Evolutionary conservation across 2,329 filamentous ascomycete species (phyloP).

Genomic region (Pyrenochaeta sp.): DNA sequence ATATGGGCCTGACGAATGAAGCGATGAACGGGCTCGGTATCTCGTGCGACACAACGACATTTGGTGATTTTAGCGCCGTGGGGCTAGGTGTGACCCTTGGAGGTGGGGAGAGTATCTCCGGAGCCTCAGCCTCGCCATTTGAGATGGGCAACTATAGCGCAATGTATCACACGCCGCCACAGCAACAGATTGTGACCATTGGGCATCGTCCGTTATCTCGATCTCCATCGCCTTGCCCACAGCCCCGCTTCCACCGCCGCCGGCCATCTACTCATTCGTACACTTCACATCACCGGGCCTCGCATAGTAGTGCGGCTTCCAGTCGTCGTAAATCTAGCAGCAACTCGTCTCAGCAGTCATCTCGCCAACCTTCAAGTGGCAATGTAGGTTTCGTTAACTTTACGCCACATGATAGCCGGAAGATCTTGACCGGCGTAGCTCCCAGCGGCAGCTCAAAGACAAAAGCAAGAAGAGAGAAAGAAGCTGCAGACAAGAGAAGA

Average conservation of each 20-base stretch:
- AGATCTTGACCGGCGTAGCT: conserved; percentile 88
- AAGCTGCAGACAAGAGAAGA: conserved; percentile 79
- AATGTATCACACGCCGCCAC: conserved; percentile 24
- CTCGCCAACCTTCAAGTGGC: conserved; percentile 57
- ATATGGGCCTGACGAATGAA: conserved; percentile 10
- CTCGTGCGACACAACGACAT: conserved; percentile 36
- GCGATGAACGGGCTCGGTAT: conserved; percentile 42
- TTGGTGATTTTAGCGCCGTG: conserved; percentile 22
- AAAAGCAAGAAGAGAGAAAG: conserved; percentile 89
- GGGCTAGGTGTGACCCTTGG: conserved; percentile 12
- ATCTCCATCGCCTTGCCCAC: conserved; percentile 32
- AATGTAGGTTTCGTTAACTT: conserved; percentile 84
- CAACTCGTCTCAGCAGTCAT: conserved; percentile 28
- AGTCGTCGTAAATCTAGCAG: conserved; percentile 32
- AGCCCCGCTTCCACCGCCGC: conserved; percentile 37
- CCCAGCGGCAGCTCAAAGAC: conserved; percentile 88
- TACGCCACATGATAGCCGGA: conserved; percentile 78
- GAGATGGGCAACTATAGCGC: conserved; percentile 22
- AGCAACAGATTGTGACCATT: conserved; percentile 27
- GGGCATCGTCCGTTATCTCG: conserved; percentile 31
- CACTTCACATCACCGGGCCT: conserved; percentile 4
- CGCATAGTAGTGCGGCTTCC: conserved; percentile 12
- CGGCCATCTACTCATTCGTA: conserved; percentile 24
- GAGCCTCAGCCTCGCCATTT: conserved; percentile 25
- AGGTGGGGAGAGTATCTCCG: neutral